Evolutionary conservation across 306 rosid genomes (phyloP).

Genomic region (Corylus avellana): DNA sequence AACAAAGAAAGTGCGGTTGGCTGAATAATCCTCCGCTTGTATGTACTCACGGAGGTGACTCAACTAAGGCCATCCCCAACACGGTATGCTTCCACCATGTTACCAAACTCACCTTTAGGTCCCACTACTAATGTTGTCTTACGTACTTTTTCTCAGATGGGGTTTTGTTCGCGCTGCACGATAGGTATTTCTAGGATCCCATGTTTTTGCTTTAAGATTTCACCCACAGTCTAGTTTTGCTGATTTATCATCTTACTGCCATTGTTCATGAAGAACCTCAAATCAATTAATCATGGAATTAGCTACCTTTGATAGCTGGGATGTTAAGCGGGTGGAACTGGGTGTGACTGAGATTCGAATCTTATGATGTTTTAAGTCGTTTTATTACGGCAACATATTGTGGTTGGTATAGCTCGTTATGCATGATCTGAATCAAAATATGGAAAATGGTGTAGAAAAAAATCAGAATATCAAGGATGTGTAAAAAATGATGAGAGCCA

Average conservation of each 20-base stretch:
- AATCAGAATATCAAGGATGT: background rate
- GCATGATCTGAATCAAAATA: too few relatives aligned
- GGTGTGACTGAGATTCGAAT: background rate
- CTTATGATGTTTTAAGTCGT: background rate
- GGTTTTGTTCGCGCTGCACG: slow-evolving; percentile 83
- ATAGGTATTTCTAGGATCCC: slow-evolving; percentile 51
- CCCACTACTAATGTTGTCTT: background rate
- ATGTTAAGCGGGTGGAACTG: background rate
- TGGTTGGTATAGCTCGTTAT: too few relatives aligned
- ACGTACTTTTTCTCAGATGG: slow-evolving; percentile 43
- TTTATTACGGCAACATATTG: background rate
- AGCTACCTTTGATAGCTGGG: background rate
- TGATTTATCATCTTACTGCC: background rate
- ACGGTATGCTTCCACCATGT: slow-evolving; percentile 41
- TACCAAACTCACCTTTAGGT: background rate
- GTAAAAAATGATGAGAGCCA: too few relatives aligned
- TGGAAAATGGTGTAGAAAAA: background rate
- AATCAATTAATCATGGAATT: background rate
- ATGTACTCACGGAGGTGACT: slow-evolving; percentile 95
- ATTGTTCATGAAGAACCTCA: too few relatives aligned
- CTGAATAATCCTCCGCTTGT: slow-evolving; percentile 70
- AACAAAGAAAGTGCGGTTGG: slow-evolving; percentile 62
- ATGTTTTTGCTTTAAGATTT: background rate
- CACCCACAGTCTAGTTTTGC: background rate
- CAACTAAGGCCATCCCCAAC: slow-evolving; percentile 72